Evolutionary conservation across 2,329 filamentous ascomycete species (phyloP), one percentile per base, ranked within the genome.

Genomic region (Aspergillus fijiensis): DNA sequence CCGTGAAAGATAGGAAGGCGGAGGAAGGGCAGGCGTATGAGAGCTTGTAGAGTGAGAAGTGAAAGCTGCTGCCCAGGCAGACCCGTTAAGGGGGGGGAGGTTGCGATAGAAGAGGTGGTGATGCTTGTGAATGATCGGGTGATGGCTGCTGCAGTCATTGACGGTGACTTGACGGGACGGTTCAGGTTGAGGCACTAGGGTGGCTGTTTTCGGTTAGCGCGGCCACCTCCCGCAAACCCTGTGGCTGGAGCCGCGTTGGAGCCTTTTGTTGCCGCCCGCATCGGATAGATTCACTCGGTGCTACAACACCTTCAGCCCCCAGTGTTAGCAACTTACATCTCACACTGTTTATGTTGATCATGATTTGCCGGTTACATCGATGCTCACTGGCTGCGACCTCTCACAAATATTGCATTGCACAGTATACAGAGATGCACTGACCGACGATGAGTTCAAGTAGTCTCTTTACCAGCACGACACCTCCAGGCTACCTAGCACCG

Each of bases 121-220:
- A 62, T 62, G 64, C 62, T 63, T 63, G 64, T 67, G 72, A 55
- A 51, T 73, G 72, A 69, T 69, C 68, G 66, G 66, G 63, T 67
- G 69, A 68, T 69, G 68, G 66, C 64, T 62, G 67, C 66, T 62
- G 67, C 66, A 63, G 69, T 72, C 69, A 69, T 68, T 67, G 70
- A 70, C 68, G 73, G 53, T 59, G 69, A 69, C 68, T 65, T 45
- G 39, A 45, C 39, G 39, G 39, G 65, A 67, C 62, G 67, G 69
- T 67, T 74, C 71, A 70, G 71, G 72, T 72, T 72, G 71, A 76
- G 76, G 72, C 72, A 55, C 76, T 74, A 73, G 68, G 58, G 70
- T 71, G 72, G 69, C 76, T 74, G 71, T 64, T 74, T 78, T 70
- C 63, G 76, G 76, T 76, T 78, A 78, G 76, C 69, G 75, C 65